These are phyloP conservation scores for Pleurotus tuoliensis DNA, from an alignment of 768 basidiomycete genomes.

Conservation along the genomic window DNA sequence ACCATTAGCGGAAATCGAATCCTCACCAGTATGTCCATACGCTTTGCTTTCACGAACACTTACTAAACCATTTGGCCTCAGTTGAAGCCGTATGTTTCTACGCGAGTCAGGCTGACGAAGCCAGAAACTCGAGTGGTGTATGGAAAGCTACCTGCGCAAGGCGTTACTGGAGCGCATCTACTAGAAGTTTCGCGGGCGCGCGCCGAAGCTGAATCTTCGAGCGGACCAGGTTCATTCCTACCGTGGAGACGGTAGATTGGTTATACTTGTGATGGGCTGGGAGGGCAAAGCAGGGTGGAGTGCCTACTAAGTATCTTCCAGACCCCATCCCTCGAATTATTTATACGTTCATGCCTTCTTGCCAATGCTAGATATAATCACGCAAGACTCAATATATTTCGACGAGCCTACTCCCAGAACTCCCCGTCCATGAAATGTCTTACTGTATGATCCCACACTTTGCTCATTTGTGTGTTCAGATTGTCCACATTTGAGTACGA, in stretches of 20 bases:
- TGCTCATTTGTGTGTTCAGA: too few relatives aligned
- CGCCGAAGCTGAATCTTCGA: not conserved
- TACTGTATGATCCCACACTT: too few relatives aligned
- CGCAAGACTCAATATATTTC: too few relatives aligned
- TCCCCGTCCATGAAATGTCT: too few relatives aligned
- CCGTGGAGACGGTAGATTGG: not conserved
- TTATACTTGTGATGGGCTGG: too few relatives aligned
- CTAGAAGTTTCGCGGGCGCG: conserved; percentile 24
- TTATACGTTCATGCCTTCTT: too few relatives aligned
- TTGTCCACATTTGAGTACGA: too few relatives aligned
- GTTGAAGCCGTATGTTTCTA: conserved; percentile 70
- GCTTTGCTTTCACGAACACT: not conserved
- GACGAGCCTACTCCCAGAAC: too few relatives aligned
- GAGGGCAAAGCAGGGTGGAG: too few relatives aligned
- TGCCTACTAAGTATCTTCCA: too few relatives aligned
- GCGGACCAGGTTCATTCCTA: not conserved
- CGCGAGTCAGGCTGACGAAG: conserved; percentile 34
- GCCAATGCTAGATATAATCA: too few relatives aligned
- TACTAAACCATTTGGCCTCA: conserved; percentile 20
- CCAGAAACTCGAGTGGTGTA: conserved; percentile 31
- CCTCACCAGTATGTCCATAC: conserved; percentile 45
- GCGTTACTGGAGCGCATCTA: conserved; percentile 40
- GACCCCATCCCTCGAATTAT: too few relatives aligned
- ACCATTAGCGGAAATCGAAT: conserved; percentile 56
- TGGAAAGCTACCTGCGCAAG: conserved; percentile 34